Conservation (phyloP, 352 stramenopile genomes). For the Phytophthora pistaciae region DNA sequence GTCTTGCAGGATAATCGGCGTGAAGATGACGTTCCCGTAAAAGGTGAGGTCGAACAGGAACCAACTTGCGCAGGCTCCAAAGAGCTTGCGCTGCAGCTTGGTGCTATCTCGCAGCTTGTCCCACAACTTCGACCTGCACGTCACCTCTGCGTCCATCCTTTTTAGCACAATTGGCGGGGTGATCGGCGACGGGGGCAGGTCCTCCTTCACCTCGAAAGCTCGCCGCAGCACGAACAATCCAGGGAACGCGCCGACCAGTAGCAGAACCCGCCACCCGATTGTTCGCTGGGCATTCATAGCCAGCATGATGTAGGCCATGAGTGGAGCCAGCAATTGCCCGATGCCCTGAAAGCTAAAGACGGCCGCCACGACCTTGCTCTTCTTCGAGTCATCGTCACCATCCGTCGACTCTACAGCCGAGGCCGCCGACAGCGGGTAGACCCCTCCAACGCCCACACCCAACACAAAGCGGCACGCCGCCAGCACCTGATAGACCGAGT, state of each 20-base stretch:
- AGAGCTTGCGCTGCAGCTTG: conserved; percentile 56
- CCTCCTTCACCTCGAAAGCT: conserved; percentile 59
- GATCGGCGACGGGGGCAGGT: conserved; percentile 13
- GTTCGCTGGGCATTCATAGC: conserved; percentile 36
- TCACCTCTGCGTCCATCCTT: conserved; percentile 24
- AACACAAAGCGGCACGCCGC: conserved; percentile 77
- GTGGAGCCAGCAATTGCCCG: conserved; percentile 63
- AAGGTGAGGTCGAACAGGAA: conserved; percentile 94
- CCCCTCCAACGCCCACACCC: conserved; percentile 80
- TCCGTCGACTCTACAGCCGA: conserved; percentile 63
- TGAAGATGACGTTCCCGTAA: conserved; percentile 92
- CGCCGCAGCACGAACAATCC: conserved; percentile 65
- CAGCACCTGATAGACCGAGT: conserved; percentile 71
- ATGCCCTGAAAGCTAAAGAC: conserved; percentile 79
- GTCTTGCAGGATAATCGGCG: conserved; percentile 81
- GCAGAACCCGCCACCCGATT: conserved; percentile 64
- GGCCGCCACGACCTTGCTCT: conserved; percentile 71
- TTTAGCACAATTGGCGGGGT: conserved; percentile 26
- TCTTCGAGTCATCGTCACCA: conserved; percentile 49
- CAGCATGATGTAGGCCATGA: conserved; percentile 73
- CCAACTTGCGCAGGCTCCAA: conserved; percentile 90
- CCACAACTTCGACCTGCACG: conserved; percentile 39
- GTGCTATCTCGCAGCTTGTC: conserved; percentile 40
- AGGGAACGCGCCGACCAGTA: conserved; percentile 64
- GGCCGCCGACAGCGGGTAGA: conserved; percentile 85